A percentile compares a stretch with the other conserved stretches of the same genome.
Evolutionary conservation across 305 asterid species (phyloP).

Genomic region (Lippia alba): DNA sequence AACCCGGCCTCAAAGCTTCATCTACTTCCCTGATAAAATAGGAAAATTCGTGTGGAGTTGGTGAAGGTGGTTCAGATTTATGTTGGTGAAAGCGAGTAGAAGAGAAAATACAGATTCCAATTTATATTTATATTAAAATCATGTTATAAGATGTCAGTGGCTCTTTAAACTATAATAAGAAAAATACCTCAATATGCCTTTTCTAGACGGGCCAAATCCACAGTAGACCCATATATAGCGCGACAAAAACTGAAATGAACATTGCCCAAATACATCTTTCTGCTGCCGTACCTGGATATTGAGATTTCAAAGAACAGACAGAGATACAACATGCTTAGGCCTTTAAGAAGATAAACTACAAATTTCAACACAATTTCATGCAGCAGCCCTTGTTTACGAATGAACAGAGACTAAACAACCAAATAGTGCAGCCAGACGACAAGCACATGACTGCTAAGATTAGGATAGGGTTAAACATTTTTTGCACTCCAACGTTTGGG

Average conservation of each 20-base stretch:
- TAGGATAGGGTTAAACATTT: too few species aligned
- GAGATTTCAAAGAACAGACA: slow-evolving; percentile 2
- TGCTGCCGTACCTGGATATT: slow-evolving; percentile 74
- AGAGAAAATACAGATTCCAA: slow-evolving; percentile 11
- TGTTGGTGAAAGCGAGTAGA: slow-evolving; percentile 22
- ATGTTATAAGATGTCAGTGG: too few species aligned
- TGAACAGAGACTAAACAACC: background rate
- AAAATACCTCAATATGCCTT: slow-evolving; percentile 77
- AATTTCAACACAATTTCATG: slow-evolving; percentile 14
- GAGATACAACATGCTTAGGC: background rate
- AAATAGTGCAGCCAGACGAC: slow-evolving; percentile 4
- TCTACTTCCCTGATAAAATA: slow-evolving; percentile 71
- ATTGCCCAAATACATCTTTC: slow-evolving; percentile 67
- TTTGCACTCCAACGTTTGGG: too few species aligned
- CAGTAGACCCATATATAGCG: slow-evolving; percentile 80
- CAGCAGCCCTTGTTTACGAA: background rate
- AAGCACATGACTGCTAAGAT: background rate
- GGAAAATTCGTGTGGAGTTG: slow-evolving; percentile 21
- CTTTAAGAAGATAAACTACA: background rate
- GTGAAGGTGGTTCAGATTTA: slow-evolving; percentile 22
- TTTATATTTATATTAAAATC: too few species aligned
- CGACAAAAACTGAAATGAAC: slow-evolving; percentile 69
- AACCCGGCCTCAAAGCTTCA: slow-evolving; percentile 82
- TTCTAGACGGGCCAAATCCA: slow-evolving; percentile 76
- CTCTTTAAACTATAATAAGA: slow-evolving; percentile 4